These are phyloP conservation scores for Eremothecium cymbalariae DNA, from an alignment of 1,139 yeast genomes.

Conservation along the genomic window DNA sequence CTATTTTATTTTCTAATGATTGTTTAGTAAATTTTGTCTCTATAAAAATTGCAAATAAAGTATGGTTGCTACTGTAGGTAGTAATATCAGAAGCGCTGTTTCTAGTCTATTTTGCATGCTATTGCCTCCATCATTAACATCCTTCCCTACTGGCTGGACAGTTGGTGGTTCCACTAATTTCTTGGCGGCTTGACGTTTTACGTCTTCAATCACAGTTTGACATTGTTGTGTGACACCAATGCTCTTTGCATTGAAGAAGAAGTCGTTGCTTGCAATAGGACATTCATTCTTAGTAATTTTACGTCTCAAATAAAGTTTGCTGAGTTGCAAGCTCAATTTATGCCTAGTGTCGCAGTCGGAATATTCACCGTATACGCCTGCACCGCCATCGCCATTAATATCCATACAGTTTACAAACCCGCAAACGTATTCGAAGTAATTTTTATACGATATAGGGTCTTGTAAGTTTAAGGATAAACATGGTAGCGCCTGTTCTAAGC, in stretches of 20 bases:
- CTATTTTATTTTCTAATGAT: too few relatives aligned
- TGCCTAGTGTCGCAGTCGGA: slow-evolving; percentile 48
- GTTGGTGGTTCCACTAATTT: not conserved
- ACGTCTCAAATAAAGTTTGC: slow-evolving; percentile 38
- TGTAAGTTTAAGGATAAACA: slow-evolving; percentile 41
- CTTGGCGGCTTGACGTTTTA: slow-evolving; percentile 2
- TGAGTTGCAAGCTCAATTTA: slow-evolving; percentile 46
- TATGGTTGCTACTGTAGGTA: slow-evolving; percentile 1
- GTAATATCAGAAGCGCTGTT: not conserved
- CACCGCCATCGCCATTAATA: slow-evolving; percentile 40
- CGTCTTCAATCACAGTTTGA: slow-evolving; percentile 6
- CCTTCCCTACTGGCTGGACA: not conserved
- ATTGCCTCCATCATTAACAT: slow-evolving; percentile 2
- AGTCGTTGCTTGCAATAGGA: slow-evolving; percentile 18
- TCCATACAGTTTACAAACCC: slow-evolving; percentile 44
- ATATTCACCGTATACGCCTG: slow-evolving; percentile 50
- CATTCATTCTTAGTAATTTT: slow-evolving; percentile 20
- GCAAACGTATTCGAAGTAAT: slow-evolving; percentile 43
- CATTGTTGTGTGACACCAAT: slow-evolving; percentile 4
- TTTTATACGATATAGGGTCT: slow-evolving; percentile 31
- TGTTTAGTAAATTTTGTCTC: too few relatives aligned
- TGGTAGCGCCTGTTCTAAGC: slow-evolving; percentile 43
- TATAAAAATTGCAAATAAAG: too few relatives aligned
- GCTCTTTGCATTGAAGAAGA: slow-evolving; percentile 19
- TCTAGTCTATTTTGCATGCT: not conserved